phyloP scores from a whole-genome alignment of 2,329 filamentous ascomycete genomes.

The Fusarium ramigenum region DNA sequence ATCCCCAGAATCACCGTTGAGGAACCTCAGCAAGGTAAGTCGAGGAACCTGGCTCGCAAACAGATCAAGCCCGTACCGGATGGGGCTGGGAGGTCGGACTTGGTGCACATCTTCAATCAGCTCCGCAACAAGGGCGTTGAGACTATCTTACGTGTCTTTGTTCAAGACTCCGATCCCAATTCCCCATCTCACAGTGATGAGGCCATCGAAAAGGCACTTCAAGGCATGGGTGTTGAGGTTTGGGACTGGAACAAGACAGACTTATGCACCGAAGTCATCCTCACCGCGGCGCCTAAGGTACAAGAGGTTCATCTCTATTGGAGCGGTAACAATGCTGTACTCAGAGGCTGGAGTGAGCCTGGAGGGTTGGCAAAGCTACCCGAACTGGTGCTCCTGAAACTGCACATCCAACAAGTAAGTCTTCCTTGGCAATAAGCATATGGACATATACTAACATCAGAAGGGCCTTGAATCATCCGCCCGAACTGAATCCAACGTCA shows the following conservation, averaged over 20 bases:
- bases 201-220: slow-evolving; percentile 6
- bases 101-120: not conserved
- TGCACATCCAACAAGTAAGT: slow-evolving; percentile 1
- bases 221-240: not conserved
- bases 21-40: not conserved
- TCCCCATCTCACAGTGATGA: slow-evolving; percentile 6
- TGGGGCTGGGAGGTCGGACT: not conserved
- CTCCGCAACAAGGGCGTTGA: not conserved
- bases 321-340: slow-evolving; percentile 8
- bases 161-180: not conserved
- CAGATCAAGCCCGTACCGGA: not conserved
- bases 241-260: slow-evolving; percentile 20
- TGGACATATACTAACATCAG: rapidly evolving
- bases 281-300: not conserved
- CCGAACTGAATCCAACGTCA: not conserved
- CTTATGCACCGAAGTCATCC: slow-evolving; percentile 9
- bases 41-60: not conserved
- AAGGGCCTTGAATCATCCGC: not conserved
- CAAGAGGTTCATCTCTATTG: slow-evolving; percentile 7
- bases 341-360: slow-evolving; percentile 9
- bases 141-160: not conserved
- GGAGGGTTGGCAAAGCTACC: not conserved
- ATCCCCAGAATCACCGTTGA: not conserved
- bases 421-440: rapidly evolving
- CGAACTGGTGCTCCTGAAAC: not conserved